Evolutionary conservation across 768 basidiomycete species (phyloP), one percentile per base, ranked within the genome.

Genomic region (Mycena kentingensis): DNA sequence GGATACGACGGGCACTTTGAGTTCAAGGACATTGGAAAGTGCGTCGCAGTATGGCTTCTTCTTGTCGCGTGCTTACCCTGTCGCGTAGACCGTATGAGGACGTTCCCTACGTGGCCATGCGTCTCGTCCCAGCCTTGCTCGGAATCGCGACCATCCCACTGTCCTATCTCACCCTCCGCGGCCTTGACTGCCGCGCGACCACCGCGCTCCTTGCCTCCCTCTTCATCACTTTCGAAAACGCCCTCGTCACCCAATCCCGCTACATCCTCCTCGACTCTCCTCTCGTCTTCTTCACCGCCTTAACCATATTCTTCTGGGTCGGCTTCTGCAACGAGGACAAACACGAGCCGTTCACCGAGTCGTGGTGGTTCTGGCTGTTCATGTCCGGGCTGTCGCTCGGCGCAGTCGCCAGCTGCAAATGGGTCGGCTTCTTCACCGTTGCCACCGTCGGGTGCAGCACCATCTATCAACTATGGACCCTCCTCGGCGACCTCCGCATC

Each of bases 1-100:
- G 92, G 97, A 18, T 99, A 89, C 61, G 80, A 96, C 59, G 97
- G 97, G 0, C 76, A 88, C 24, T 98, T 98, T 67, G 96, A 98
- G 67, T 99, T 98, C 69, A 92, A 96, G 67, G 95, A 98, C 46
- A 98, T 98, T 58, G 94, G 85, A 77, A 95, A 94, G 94, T 95
- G 65, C 42, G 88, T 77, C 62, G 56, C 46, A 16, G 22, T 29
- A 25, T 1, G 22, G 21, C 35, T 19, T 11, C 6, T 6, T 18
- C 0, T 36, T 26, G 13, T 25, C 12, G 18, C 26, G 45, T 38
- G n/a, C 60, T 46, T 29, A 47, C 27, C 27, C 53, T 6, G 56
- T 18, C 6, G 32, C 28, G 11, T 56, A 96, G 93, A 73, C 68
- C 81, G 15, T 98, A 92, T 68, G 87, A 88, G 49, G 76, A 84